phyloP scores from a whole-genome alignment of 2,329 filamentous ascomycete genomes.

The Aspergillus hortae region DNA sequence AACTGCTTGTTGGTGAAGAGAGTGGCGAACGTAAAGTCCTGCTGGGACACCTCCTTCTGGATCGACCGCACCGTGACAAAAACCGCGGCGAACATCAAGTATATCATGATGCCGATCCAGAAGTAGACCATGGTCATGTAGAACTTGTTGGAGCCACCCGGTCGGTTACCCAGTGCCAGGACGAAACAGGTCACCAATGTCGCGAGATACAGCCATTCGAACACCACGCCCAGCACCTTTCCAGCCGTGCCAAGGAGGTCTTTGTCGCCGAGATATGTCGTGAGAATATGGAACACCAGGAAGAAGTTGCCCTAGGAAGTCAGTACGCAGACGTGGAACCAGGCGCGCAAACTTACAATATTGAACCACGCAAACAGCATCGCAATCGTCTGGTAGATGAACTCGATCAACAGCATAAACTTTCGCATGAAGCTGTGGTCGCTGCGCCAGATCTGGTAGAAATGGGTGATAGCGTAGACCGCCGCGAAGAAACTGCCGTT shows the following conservation, averaged over 20 bases:
- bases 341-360: slow-evolving; percentile 55
- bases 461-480: slow-evolving; percentile 90
- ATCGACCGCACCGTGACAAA: slow-evolving; percentile 91
- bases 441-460: slow-evolving; percentile 92
- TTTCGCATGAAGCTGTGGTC: slow-evolving; percentile 86
- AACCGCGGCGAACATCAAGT: slow-evolving; percentile 89
- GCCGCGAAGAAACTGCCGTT: slow-evolving; percentile 99
- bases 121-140: slow-evolving; percentile 99
- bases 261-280: slow-evolving; percentile 70
- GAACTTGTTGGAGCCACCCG: slow-evolving; percentile 86
- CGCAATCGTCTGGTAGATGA: slow-evolving; percentile 87
- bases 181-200: slow-evolving; percentile 94
- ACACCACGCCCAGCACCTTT: slow-evolving; percentile 78
- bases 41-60: slow-evolving; percentile 61
- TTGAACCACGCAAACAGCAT: slow-evolving; percentile 99
- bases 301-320: slow-evolving; percentile 78
- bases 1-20: slow-evolving; percentile 87
- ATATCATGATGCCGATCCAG: slow-evolving; percentile 93
- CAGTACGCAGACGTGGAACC: slow-evolving; percentile 6
- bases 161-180: slow-evolving; percentile 87
- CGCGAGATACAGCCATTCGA: slow-evolving; percentile 93
- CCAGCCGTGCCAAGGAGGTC: slow-evolving; percentile 73
- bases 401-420: slow-evolving; percentile 86
- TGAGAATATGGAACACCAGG: slow-evolving; percentile 95
- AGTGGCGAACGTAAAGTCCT: slow-evolving; percentile 64